These are phyloP conservation scores for Neophaeococcomyces mojaviensis DNA, from an alignment of 2,329 filamentous ascomycete species.

Conservation along the genomic window DNA sequence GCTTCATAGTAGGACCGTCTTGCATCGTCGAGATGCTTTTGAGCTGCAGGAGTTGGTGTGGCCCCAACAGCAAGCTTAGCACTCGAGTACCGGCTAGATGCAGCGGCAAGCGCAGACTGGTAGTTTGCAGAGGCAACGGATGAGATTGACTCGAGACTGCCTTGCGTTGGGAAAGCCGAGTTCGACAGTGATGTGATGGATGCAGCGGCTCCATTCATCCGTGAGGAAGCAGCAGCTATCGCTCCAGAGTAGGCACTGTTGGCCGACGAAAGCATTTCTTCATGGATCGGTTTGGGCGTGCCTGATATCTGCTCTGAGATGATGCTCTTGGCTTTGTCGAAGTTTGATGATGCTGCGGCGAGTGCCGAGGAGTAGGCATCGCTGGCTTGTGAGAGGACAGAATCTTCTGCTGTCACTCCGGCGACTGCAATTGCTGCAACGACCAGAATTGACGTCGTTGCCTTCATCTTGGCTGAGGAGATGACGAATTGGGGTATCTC, in stretches of 20 bases:
- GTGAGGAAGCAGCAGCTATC: constrained; percentile 53
- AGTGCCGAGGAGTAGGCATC: constrained; percentile 58
- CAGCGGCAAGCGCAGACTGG: constrained; percentile 61
- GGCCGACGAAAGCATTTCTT: constrained; percentile 62
- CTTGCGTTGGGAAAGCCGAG: constrained; percentile 32
- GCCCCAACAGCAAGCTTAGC: constrained; percentile 60
- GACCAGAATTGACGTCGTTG: not conserved
- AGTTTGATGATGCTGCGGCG: constrained; percentile 59
- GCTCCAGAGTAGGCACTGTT: constrained; percentile 62
- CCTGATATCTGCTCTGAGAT: constrained; percentile 62
- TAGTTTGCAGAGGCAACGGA: constrained; percentile 64
- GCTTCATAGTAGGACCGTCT: constrained; percentile 69
- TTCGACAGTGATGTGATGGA: constrained; percentile 28
- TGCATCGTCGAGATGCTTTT: constrained; percentile 51
- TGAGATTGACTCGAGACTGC: constrained; percentile 49
- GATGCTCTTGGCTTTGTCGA: constrained; percentile 59
- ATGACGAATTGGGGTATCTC: not conserved
- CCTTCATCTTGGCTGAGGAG: not conserved
- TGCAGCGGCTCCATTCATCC: constrained; percentile 47
- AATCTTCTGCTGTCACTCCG: constrained; percentile 37
- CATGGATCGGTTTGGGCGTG: constrained; percentile 60
- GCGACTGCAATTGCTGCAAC: constrained; percentile 2
- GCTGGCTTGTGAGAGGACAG: constrained; percentile 30
- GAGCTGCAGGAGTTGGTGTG: constrained; percentile 51
- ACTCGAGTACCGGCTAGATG: constrained; percentile 62